Conservation (phyloP, 2,329 filamentous ascomycete species). For the Lecanosticta acicola region DNA sequence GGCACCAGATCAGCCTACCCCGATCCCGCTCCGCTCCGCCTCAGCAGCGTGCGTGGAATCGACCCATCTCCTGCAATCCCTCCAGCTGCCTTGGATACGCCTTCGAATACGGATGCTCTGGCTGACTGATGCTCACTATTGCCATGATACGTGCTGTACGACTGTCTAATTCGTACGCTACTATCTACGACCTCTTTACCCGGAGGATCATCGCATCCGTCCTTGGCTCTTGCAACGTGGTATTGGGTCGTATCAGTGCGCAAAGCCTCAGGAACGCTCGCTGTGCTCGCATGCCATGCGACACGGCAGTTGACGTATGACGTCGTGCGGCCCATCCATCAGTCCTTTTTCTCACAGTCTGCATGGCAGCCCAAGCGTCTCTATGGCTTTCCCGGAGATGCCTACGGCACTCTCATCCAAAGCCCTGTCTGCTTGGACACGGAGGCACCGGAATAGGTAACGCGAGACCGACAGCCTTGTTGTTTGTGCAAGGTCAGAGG, state of each 20-base stretch:
- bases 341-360: background rate
- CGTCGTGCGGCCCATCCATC: no score
- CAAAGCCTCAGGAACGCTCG: background rate
- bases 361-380: background rate
- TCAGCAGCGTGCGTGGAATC: conserved; percentile 5
- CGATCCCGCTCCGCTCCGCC: background rate
- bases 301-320: background rate
- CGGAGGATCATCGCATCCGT: background rate
- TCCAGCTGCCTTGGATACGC: background rate
- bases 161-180: background rate
- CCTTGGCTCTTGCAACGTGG: background rate
- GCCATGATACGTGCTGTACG: background rate
- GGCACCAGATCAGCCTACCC: conserved; percentile 8
- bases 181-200: background rate
- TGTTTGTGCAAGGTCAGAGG: background rate
- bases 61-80: background rate
- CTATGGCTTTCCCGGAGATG: background rate
- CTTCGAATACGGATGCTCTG: conserved; percentile 1
- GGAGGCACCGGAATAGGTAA: background rate
- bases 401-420: background rate
- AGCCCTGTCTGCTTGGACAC: background rate
- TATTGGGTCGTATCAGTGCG: background rate
- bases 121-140: conserved; percentile 3
- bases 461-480: background rate
- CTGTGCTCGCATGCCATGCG: background rate